Evolutionary conservation across 2,329 filamentous ascomycete species (phyloP).

Genomic region (Fusarium circinatum): DNA sequence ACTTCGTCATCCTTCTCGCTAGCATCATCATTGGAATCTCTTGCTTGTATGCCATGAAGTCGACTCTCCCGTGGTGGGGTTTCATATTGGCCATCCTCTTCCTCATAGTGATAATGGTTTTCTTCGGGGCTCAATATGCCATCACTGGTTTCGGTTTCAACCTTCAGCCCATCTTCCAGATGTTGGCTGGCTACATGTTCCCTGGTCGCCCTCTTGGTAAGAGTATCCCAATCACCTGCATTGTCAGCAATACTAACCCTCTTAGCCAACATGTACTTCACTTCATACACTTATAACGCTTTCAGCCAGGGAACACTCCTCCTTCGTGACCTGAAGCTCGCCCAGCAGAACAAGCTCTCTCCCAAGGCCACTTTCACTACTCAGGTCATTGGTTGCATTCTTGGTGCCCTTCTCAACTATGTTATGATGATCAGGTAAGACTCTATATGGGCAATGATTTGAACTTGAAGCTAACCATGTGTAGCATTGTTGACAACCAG

Average conservation of each 20-base stretch:
- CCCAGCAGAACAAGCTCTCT: slow-evolving; percentile 23
- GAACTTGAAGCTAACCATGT: slow-evolving; percentile 30
- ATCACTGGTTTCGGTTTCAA: slow-evolving; percentile 22
- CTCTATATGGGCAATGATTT: too few species aligned
- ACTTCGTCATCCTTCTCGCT: not conserved
- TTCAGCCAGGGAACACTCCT: slow-evolving; percentile 1
- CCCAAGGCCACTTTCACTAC: slow-evolving; percentile 46
- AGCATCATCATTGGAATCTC: slow-evolving; percentile 5
- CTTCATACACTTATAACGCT: slow-evolving; percentile 22
- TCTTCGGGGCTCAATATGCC: slow-evolving; percentile 50
- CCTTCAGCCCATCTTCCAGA: slow-evolving; percentile 27
- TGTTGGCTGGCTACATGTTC: slow-evolving; percentile 27
- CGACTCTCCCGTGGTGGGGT: slow-evolving; percentile 50
- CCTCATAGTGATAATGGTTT: slow-evolving; percentile 50
- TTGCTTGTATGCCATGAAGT: slow-evolving; percentile 40
- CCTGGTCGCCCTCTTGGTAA: slow-evolving; percentile 26
- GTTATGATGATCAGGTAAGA: slow-evolving; percentile 57
- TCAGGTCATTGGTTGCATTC: slow-evolving; percentile 64
- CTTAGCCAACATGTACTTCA: slow-evolving; percentile 33
- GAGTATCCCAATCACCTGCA: fast-evolving
- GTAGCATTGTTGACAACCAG: slow-evolving; percentile 59
- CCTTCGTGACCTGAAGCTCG: slow-evolving; percentile 21
- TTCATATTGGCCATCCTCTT: slow-evolving; percentile 53
- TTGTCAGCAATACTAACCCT: fast-evolving
- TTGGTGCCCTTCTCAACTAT: slow-evolving; percentile 65